Conservation (phyloP, 2,329 filamentous ascomycete species). For the Claviceps arundinis region DNA sequence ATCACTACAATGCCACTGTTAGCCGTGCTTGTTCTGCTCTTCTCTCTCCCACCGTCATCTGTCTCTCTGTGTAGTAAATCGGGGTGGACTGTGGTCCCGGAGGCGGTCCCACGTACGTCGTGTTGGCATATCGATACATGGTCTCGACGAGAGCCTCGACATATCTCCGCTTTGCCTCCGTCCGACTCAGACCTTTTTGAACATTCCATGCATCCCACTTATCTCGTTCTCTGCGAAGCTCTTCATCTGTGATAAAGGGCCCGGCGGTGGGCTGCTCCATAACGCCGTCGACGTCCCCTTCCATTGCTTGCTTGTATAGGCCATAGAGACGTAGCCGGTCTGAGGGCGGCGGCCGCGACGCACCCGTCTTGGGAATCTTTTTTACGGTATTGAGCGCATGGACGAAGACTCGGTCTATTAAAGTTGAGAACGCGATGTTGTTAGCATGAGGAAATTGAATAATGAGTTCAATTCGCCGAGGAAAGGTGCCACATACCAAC, state of each 20-base stretch:
- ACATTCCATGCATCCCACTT: slow-evolving; percentile 95
- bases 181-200: slow-evolving; percentile 69
- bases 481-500: slow-evolving; percentile 18
- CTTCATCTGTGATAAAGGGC: slow-evolving; percentile 34
- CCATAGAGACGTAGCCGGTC: slow-evolving; percentile 91
- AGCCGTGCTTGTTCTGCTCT: not conserved
- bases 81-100: not conserved
- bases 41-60: not conserved
- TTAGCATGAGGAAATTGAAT: slow-evolving; percentile 1
- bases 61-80: not conserved
- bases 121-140: slow-evolving; percentile 92
- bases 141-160: slow-evolving; percentile 90
- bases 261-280: slow-evolving; percentile 63
- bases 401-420: slow-evolving; percentile 86
- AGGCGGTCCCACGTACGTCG: slow-evolving; percentile 39
- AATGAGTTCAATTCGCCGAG: not conserved
- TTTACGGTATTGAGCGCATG: slow-evolving; percentile 98
- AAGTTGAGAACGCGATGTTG: not conserved
- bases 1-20: slow-evolving; percentile 35
- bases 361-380: slow-evolving; percentile 88
- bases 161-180: slow-evolving; percentile 87
- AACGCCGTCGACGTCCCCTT: slow-evolving; percentile 88
- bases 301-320: slow-evolving; percentile 98
- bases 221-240: slow-evolving; percentile 45
- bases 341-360: slow-evolving; percentile 69